Base-by-base conservation (phyloP, 2,329 filamentous ascomycete species). In the Hypoxylon sp. region DNA sequence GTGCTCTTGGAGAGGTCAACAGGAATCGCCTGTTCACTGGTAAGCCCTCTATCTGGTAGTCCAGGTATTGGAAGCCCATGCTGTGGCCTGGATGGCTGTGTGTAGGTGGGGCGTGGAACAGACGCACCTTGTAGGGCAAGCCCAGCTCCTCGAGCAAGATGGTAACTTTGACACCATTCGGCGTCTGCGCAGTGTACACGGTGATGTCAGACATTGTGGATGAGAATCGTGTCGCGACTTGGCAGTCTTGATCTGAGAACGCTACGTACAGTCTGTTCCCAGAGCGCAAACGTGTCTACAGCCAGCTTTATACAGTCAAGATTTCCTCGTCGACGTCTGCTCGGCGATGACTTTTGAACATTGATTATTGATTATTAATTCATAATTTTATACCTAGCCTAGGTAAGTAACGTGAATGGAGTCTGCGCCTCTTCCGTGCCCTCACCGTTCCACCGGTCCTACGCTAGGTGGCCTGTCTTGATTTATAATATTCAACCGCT, bases 151-250 rank as follows among this genome's bases (percentile, higher is more conserved):
- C 92, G 13, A 97, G 79, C 8, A 91, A 83, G 64, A 97, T 96
- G 54, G 90, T 92, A 60, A 91, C 85, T 75, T 96, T 97, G 81
- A 95, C 89, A 63, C 92, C 92, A 76, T 97, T 97, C 41, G 93
- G 91, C 48, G 93, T 97, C 70, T 87, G 83, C 10, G 84, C 82
- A 10, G 92, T 96, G 79, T 95, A 96, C 24, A 96, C 84, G 38
- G 87, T 89, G 68, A 96, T 92, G 66, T 90, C 81, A 4, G 89
- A 80, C 79, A 81, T 82, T 29, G 71, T 79, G 67, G 69, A 42
- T 20, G 48, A 41, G 37, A 67, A 26, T 55, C 63, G 63, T 38
- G 60, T 59, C 52, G 57, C 40, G 20, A 66, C 56, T 45, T 67
- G 55, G 26, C 26, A 66, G 40, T 62, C 60, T 61, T 47, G 41